These are phyloP conservation scores for Phoma herbarum DNA, from an alignment of 2,329 filamentous ascomycete species.

Conservation along the genomic window DNA sequence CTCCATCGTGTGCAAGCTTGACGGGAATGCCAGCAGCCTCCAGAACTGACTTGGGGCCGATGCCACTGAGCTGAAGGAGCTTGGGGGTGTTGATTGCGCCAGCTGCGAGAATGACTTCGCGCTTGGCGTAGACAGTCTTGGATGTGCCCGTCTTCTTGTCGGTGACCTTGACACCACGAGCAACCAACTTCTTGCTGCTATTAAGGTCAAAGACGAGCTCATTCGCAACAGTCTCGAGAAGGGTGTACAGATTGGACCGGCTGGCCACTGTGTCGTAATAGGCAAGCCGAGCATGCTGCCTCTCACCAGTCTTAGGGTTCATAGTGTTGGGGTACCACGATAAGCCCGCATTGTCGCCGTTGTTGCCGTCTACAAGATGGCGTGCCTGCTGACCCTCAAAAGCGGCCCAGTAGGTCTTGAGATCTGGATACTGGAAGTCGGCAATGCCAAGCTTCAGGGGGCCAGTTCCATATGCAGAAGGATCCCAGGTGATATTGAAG, in stretches of 20 bases:
- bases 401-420: constrained; percentile 35
- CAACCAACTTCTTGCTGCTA: constrained; percentile 29
- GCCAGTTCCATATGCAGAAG: constrained; percentile 35
- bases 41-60: constrained; percentile 41
- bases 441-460: constrained; percentile 40
- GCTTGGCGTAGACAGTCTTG: constrained; percentile 36
- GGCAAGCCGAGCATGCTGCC: constrained; percentile 44
- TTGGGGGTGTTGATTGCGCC: constrained; percentile 64
- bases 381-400: constrained; percentile 35
- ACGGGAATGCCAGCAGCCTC: constrained; percentile 39
- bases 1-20: constrained; percentile 40
- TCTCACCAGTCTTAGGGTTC: constrained; percentile 42
- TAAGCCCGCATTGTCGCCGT: constrained; percentile 41
- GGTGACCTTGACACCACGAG: constrained; percentile 39
- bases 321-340: constrained; percentile 51
- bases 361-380: constrained; percentile 34
- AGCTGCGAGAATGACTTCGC: constrained; percentile 68
- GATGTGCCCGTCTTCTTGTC: constrained; percentile 28
- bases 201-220: constrained; percentile 36
- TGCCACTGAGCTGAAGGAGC: constrained; percentile 54
- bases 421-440: constrained; percentile 41
- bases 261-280: constrained; percentile 41
- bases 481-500: constrained; percentile 38
- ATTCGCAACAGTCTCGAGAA: constrained; percentile 30
- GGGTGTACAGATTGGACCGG: constrained; percentile 44